A percentile compares a stretch with the other conserved stretches of the same genome.
Conservation (phyloP, 179 eudicot genomes). For the Patellifolia procumbens region DNA sequence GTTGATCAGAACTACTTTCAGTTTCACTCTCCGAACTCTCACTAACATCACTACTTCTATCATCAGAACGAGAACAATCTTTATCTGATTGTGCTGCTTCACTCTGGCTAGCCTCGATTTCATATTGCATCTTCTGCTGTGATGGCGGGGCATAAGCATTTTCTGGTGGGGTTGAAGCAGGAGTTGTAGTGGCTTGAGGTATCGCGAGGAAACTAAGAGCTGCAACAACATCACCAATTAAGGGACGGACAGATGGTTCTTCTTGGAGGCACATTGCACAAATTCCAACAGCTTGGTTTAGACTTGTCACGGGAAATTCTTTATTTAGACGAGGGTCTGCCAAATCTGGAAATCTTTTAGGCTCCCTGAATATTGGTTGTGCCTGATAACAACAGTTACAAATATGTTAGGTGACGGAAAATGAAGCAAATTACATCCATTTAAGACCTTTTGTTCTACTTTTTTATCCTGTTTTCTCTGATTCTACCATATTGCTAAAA, state of each 20-base stretch:
- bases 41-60: conserved; percentile 30
- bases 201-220: conserved; percentile 51
- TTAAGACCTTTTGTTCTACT: background rate
- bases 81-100: conserved; percentile 28
- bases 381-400: conserved; percentile 48
- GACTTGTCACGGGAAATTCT: conserved; percentile 45
- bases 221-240: conserved; percentile 53
- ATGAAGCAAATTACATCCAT: background rate
- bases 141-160: conserved; percentile 33
- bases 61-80: conserved; percentile 24
- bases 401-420: background rate
- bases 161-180: conserved; percentile 18
- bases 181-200: conserved; percentile 27
- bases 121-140: conserved; percentile 36
- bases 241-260: conserved; percentile 63
- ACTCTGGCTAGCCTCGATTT: conserved; percentile 17
- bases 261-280: conserved; percentile 77
- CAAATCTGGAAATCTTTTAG: conserved; percentile 61
- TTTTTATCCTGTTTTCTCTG: too few relatives aligned
- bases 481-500: too few relatives aligned
- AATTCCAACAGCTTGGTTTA: conserved; percentile 72
- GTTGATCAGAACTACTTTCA: conserved; percentile 21
- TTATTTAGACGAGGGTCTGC: conserved; percentile 57
- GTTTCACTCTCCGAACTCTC: conserved; percentile 19
- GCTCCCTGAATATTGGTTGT: conserved; percentile 64